These are phyloP conservation scores for Ascochyta koolunga DNA, from an alignment of 2,329 filamentous ascomycete genomes.

Conservation along the genomic window DNA sequence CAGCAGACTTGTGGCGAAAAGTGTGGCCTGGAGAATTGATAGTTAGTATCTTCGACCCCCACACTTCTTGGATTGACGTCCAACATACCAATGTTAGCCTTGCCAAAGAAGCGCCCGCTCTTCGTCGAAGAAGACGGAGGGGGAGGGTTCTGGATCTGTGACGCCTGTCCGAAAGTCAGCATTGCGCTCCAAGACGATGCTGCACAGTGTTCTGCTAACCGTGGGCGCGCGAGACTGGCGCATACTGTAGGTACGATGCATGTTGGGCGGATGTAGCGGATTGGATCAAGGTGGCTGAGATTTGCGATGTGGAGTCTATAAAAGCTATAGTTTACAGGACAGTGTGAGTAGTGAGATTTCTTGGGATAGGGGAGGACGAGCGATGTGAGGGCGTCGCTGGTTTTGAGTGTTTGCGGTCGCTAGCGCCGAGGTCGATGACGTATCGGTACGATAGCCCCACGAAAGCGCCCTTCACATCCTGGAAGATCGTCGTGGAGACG, in stretches of 20 bases:
- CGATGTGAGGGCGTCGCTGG: conserved; percentile 16
- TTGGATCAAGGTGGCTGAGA: not conserved
- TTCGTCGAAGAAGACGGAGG: conserved; percentile 93
- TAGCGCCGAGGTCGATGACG: conserved; percentile 16
- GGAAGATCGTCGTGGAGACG: conserved; percentile 17
- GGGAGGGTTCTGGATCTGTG: conserved; percentile 87
- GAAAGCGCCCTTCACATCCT: conserved; percentile 7
- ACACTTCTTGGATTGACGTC: not conserved
- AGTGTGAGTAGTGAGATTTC: conserved; percentile 1
- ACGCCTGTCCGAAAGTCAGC: conserved; percentile 58
- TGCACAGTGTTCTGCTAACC: conserved; percentile 8
- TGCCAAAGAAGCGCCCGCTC: conserved; percentile 85
- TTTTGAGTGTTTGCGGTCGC: conserved; percentile 19
- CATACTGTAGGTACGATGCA: conserved; percentile 92
- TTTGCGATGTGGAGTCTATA: not conserved
- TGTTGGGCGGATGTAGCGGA: conserved; percentile 49
- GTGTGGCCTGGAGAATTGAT: conserved; percentile 62
- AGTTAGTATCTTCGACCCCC: not conserved
- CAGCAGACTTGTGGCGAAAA: conserved; percentile 75
- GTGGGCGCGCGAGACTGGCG: conserved; percentile 95
- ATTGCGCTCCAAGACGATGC: not conserved
- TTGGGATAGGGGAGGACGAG: conserved; percentile 5
- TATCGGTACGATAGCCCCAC: conserved; percentile 9
- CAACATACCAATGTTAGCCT: conserved; percentile 80
- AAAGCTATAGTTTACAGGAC: not conserved